phyloP scores from a whole-genome alignment of 2,329 filamentous ascomycete species.

The Cladorrhinum sp. region DNA sequence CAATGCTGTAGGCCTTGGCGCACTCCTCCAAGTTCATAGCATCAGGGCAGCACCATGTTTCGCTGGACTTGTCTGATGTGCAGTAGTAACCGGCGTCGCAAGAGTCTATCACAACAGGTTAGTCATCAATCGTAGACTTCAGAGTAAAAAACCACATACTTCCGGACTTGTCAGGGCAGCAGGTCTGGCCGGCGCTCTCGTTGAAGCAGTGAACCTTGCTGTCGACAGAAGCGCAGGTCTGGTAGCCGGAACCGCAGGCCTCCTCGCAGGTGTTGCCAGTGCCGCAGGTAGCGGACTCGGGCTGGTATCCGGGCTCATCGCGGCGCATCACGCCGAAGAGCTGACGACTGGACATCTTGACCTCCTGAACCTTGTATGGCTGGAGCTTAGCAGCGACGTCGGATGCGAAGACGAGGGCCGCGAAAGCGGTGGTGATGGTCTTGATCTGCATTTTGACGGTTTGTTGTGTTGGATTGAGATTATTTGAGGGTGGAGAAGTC shows the following conservation, averaged over 20 bases:
- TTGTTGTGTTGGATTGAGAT: no score
- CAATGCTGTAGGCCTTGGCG: constrained; percentile 48
- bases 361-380: constrained; percentile 36
- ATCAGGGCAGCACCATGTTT: constrained; percentile 61
- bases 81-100: constrained; percentile 63
- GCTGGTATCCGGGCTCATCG: constrained; percentile 46
- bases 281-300: constrained; percentile 47
- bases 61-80: constrained; percentile 47
- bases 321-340: constrained; percentile 44
- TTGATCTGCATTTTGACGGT: constrained; percentile 41
- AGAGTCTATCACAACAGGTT: constrained; percentile 45
- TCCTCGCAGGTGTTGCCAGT: constrained; percentile 51
- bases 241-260: constrained; percentile 51
- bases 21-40: constrained; percentile 52
- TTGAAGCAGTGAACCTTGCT: constrained; percentile 58
- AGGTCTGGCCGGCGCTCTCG: constrained; percentile 47
- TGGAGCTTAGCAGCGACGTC: constrained; percentile 34
- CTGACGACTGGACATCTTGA: constrained; percentile 36
- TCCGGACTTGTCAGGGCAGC: constrained; percentile 56
- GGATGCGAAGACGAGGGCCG: constrained; percentile 42
- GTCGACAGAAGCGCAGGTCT: constrained; percentile 49
- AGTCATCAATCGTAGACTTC: constrained; percentile 7
- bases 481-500: constrained; percentile 2
- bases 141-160: constrained; percentile 42
- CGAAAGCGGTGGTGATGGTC: constrained; percentile 39